A percentile compares a stretch with the other conserved stretches of the same genome.
These are phyloP conservation scores for Lactarius evosmus DNA, from an alignment of 768 basidiomycete genomes.

Conservation along the genomic window DNA sequence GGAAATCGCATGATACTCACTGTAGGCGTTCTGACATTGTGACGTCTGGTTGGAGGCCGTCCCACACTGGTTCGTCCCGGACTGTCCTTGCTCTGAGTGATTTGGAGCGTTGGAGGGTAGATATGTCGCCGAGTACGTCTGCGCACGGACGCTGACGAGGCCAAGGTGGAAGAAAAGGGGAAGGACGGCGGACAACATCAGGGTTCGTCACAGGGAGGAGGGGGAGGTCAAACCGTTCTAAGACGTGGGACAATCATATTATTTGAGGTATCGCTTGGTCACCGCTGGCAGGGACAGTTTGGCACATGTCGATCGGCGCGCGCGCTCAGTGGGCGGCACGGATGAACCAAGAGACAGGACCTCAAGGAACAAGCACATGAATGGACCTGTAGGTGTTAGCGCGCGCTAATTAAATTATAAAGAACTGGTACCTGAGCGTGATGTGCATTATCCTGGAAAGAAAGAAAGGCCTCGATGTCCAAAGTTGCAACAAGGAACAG, in stretches of 20 bases:
- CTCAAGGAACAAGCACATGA: too few species aligned
- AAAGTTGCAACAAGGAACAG: background rate
- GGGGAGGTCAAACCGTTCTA: background rate
- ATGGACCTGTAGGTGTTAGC: background rate
- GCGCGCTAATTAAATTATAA: background rate
- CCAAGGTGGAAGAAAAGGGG: slow-evolving; percentile 22
- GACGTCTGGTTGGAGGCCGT: slow-evolving; percentile 52
- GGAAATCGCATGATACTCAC: slow-evolving; percentile 36
- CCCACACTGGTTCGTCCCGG: slow-evolving; percentile 66
- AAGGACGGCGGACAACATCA: slow-evolving; percentile 19
- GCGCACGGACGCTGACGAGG: slow-evolving; percentile 30
- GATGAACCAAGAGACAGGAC: background rate
- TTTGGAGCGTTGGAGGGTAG: slow-evolving; percentile 48
- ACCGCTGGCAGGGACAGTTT: too few species aligned
- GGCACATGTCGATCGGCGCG: background rate
- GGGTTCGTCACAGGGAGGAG: background rate
- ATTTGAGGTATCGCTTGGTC: background rate
- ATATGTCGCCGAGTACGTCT: slow-evolving; percentile 46
- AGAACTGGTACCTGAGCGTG: background rate
- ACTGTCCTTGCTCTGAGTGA: slow-evolving; percentile 54
- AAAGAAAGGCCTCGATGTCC: background rate
- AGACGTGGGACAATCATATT: background rate
- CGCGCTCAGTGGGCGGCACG: background rate
- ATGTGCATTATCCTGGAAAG: background rate
- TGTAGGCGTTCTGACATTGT: slow-evolving; percentile 62